Conservation (phyloP, 108 stramenopile genomes). For the Thalassiosira profunda region DNA sequence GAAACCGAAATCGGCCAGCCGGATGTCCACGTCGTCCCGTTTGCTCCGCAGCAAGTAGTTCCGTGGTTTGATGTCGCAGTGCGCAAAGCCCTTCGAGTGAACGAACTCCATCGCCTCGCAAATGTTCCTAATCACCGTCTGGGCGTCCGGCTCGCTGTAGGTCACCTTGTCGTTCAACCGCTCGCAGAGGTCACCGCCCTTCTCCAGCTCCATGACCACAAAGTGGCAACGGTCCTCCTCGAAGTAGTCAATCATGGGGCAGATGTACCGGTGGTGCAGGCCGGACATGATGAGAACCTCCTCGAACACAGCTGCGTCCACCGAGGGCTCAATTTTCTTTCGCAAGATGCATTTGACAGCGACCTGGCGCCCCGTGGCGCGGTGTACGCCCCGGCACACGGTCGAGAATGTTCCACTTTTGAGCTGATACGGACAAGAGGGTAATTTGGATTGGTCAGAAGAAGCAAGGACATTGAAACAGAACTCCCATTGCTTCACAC, state of each 20-base stretch:
- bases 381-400: conserved; percentile 88
- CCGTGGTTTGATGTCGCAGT: conserved; percentile 95
- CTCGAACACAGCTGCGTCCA: conserved; percentile 90
- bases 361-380: conserved; percentile 84
- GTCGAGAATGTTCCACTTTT: conserved; percentile 93
- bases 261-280: conserved; percentile 91
- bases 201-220: conserved; percentile 93
- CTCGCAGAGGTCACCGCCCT: conserved; percentile 95
- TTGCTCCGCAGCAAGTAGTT: conserved; percentile 89
- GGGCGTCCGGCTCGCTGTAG: conserved; percentile 90
- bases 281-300: conserved; percentile 94
- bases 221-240: conserved; percentile 90
- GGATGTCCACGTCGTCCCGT: conserved; percentile 86
- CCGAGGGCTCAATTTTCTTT: conserved; percentile 84
- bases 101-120: conserved; percentile 85
- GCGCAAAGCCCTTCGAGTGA: conserved; percentile 80
- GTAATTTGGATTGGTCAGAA: background rate
- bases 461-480: background rate
- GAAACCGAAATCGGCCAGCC: conserved; percentile 96
- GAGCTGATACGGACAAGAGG: conserved; percentile 45
- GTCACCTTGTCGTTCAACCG: conserved; percentile 89
- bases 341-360: conserved; percentile 92
- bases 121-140: conserved; percentile 83
- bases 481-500: background rate
- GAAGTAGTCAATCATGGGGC: conserved; percentile 96